A percentile compares a stretch with the other conserved stretches of the same genome.
Conservation (phyloP, 805 yeast species). For the Grigorovia transvaalensis region DNA sequence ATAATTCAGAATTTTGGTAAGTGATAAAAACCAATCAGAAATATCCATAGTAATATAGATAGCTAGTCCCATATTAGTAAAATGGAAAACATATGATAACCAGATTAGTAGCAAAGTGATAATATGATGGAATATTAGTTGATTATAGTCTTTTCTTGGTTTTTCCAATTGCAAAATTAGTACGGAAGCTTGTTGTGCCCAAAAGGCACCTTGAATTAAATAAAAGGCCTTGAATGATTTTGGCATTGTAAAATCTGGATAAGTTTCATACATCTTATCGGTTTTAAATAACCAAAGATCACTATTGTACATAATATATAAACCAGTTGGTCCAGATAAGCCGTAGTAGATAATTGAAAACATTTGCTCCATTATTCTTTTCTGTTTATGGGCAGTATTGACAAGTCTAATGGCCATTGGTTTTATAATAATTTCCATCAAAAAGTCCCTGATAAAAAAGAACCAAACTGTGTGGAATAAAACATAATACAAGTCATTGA, state of each 20-base stretch:
- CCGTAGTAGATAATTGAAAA: constrained; percentile 78
- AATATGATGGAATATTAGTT: constrained; percentile 85
- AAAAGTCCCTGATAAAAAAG: constrained; percentile 82
- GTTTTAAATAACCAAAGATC: constrained; percentile 91
- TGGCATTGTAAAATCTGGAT: constrained; percentile 74
- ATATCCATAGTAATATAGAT: constrained; percentile 93
- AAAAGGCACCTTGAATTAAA: constrained; percentile 87
- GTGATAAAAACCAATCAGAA: constrained; percentile 78
- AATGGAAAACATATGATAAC: constrained; percentile 85
- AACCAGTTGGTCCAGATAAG: constrained; percentile 72
- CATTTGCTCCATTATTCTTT: constrained; percentile 87
- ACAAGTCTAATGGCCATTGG: constrained; percentile 59
- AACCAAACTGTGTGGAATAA: constrained; percentile 73
- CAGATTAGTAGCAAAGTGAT: constrained; percentile 81
- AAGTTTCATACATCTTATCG: constrained; percentile 61
- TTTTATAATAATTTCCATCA: constrained; percentile 69
- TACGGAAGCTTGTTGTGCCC: constrained; percentile 93
- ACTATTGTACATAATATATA: constrained; percentile 73
- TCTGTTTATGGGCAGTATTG: constrained; percentile 40
- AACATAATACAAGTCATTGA: constrained; percentile 70
- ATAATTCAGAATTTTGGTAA: constrained; percentile 80
- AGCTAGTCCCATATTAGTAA: constrained; percentile 89
- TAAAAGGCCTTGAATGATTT: constrained; percentile 69
- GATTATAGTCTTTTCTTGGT: constrained; percentile 89
- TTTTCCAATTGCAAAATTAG: constrained; percentile 78